Evolutionary conservation across 2,329 filamentous ascomycete species (phyloP), one percentile per base, ranked within the genome.

Genomic region (Xylaria arbuscula): DNA sequence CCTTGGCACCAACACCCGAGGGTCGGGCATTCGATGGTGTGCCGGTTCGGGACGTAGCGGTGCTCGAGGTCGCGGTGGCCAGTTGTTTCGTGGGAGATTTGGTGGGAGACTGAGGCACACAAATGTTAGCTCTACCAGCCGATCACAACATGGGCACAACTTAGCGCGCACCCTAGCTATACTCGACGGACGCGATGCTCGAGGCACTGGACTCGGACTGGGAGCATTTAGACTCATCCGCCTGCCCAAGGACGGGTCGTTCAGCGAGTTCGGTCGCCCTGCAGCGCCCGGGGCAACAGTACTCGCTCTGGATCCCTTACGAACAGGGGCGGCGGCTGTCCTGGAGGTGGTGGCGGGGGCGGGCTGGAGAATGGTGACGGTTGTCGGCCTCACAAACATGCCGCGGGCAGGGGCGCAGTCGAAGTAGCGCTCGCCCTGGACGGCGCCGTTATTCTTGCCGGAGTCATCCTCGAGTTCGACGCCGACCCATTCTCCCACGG

Each of bases 401-500:
- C 90, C 90, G 72, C 85, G 84, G 48, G 85, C 93, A 88, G 87
- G 90, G 80, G 78, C 86, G 81, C 95, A 98, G 58, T 94, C 89
- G 75, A 97, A 98, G 79, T 98, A 98, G 22, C 93, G 86, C 77
- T 93, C 88, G 70, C 93, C 94, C 79, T 95, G 89, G 55, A 98
- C 93, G 64, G 92, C 91, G 72, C 95, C 95, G 85, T 98, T 93
- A 76, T 98, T 98, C 84, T 98, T 98, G 38, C 96, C 95, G 22
- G 87, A 88, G 62, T 90, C 85, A 55, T 93, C 91, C 61, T 93
- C 89, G 65, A 98, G 88, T 83, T 97, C 94, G 68, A 98, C 88
- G 72, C 95, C 95, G 67, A 98, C 85, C 93, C 94, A 98, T 70
- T 92, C 89, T 70, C 94, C 95, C 6, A 86, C 83, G 66, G 93